Conservation (phyloP, 441 rosid species). For the Gossypium schwendimanii region DNA sequence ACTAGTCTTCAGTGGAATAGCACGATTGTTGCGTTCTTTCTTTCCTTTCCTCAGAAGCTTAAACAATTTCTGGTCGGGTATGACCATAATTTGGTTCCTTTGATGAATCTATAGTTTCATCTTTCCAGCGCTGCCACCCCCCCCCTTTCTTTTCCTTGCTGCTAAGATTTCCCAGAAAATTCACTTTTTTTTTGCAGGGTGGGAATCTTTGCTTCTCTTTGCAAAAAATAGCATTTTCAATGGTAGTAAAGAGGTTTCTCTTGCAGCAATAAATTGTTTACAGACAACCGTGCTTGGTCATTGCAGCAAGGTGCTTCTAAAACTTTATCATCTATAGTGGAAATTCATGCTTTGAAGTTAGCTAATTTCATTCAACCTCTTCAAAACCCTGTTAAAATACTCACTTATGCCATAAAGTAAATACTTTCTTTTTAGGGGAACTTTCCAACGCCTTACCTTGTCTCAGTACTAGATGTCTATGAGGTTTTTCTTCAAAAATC, state of each 20-base stretch:
- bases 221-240: conserved; percentile 70
- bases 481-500: conserved; percentile 76
- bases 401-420: conserved; percentile 11
- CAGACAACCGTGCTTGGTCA: conserved; percentile 82
- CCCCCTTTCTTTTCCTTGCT: background rate
- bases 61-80: conserved; percentile 89
- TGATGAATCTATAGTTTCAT: background rate
- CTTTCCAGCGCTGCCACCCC: background rate
- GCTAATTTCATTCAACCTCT: background rate
- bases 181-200: conserved; percentile 43
- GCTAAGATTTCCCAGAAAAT: background rate
- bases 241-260: conserved; percentile 93
- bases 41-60: conserved; percentile 81
- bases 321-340: conserved; percentile 9
- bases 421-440: conserved; percentile 52
- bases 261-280: conserved; percentile 86
- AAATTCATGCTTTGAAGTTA: background rate
- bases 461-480: conserved; percentile 71
- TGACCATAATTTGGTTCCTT: conserved; percentile 11
- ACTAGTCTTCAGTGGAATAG: conserved; percentile 90
- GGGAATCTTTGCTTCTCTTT: conserved; percentile 83
- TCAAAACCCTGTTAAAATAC: background rate
- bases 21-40: conserved; percentile 87
- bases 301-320: conserved; percentile 54
- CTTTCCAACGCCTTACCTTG: conserved; percentile 75